These are phyloP conservation scores for Pseudoscleropodium purum DNA, from an alignment of 225 moss, liverwort and hornwort species.

Conservation along the genomic window DNA sequence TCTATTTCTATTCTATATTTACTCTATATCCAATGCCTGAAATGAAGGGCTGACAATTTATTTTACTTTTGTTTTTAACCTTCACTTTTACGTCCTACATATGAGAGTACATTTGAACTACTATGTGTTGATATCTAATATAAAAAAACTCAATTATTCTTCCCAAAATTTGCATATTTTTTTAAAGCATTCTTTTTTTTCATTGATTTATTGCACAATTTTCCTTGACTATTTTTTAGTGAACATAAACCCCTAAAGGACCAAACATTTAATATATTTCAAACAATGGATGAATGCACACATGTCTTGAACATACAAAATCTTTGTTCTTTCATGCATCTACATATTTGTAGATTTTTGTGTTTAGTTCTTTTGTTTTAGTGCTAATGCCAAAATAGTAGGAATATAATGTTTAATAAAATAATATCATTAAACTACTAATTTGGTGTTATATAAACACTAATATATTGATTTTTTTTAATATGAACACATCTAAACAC, in stretches of 20 bases:
- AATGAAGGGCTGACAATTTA: neutral
- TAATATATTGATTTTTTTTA: neutral
- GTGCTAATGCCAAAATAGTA: neutral
- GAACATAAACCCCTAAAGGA: neutral
- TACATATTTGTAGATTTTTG: neutral
- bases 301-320: neutral
- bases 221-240: neutral
- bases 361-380: neutral
- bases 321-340: neutral
- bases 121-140: neutral
- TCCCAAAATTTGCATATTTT: accelerated
- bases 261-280: neutral
- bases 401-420: neutral
- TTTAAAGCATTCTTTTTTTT: neutral
- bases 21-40: neutral
- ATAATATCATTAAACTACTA: neutral
- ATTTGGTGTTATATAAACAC: neutral
- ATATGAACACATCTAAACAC: neutral
- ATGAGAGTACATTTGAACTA: neutral
- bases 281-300: neutral
- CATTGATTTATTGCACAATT: neutral
- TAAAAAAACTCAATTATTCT: neutral
- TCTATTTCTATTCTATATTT: neutral
- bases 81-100: neutral
- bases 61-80: neutral